Evolutionary conservation across 2,329 filamentous ascomycete genomes (phyloP).

Genomic region (Fusarium sp.): DNA sequence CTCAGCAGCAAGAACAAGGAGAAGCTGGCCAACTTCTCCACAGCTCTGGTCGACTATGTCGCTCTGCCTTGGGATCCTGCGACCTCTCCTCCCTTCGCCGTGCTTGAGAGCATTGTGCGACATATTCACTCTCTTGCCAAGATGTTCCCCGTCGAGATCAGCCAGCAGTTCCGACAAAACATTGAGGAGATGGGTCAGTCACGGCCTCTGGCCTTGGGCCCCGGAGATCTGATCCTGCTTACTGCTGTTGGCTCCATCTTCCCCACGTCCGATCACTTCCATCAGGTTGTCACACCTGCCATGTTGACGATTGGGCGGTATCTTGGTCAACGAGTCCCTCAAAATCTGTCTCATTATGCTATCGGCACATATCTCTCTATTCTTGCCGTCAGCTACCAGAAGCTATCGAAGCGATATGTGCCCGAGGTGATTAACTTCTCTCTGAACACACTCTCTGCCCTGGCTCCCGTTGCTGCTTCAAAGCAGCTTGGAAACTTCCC

Average conservation of each 20-base stretch:
- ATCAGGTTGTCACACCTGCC: constrained; percentile 91
- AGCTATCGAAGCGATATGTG: constrained; percentile 85
- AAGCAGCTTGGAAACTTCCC: constrained; percentile 69
- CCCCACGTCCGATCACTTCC: constrained; percentile 97
- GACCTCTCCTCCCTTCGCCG: constrained; percentile 68
- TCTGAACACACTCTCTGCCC: constrained; percentile 76
- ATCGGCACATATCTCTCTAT: constrained; percentile 84
- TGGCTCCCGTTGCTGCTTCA: constrained; percentile 68
- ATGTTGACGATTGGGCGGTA: constrained; percentile 87
- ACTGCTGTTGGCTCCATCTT: constrained; percentile 88
- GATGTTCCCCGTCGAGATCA: constrained; percentile 82
- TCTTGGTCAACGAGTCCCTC: constrained; percentile 80
- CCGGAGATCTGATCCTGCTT: constrained; percentile 83
- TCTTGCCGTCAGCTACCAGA: constrained; percentile 84
- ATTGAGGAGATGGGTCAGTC: constrained; percentile 67
- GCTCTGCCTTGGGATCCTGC: constrained; percentile 59
- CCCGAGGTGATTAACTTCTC: constrained; percentile 89
- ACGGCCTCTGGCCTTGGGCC: constrained; percentile 65
- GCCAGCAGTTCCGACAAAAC: constrained; percentile 80
- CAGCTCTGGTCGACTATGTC: constrained; percentile 73
- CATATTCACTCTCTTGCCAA: constrained; percentile 95
- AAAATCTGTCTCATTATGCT: constrained; percentile 73
- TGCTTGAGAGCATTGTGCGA: constrained; percentile 84
- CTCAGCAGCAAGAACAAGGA: constrained; percentile 87
- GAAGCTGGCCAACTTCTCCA: constrained; percentile 77